phyloP scores from a whole-genome alignment of 352 stramenopile species.

The Globisporangium nagaii region DNA sequence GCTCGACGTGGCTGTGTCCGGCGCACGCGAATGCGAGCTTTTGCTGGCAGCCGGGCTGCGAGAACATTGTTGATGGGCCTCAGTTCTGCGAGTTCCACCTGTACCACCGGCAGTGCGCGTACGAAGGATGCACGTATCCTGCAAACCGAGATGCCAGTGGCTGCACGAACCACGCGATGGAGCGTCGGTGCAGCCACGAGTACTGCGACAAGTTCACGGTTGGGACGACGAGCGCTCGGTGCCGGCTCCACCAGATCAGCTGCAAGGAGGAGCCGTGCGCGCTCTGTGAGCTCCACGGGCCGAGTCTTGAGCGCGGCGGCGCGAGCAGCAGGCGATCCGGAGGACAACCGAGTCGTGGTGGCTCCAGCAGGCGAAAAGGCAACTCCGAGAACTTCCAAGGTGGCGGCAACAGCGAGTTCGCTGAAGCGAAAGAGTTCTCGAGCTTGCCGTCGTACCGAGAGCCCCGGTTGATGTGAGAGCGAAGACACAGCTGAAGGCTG shows the following conservation, averaged over 20 bases:
- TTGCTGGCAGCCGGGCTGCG: constrained; percentile 56
- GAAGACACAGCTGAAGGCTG: neutral
- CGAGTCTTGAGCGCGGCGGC: neutral
- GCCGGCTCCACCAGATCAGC: constrained; percentile 44
- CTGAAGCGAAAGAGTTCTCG: neutral
- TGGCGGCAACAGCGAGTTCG: neutral
- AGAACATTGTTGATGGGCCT: constrained; percentile 44
- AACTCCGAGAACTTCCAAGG: constrained; percentile 6
- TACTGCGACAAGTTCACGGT: constrained; percentile 62
- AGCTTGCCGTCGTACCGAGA: neutral
- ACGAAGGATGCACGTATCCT: constrained; percentile 43
- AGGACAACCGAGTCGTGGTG: neutral
- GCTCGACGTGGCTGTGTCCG: constrained; percentile 32
- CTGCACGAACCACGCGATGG: constrained; percentile 39
- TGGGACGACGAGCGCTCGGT: constrained; percentile 17
- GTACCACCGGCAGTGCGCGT: constrained; percentile 47
- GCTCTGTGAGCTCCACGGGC: constrained; percentile 37
- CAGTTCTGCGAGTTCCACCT: constrained; percentile 58
- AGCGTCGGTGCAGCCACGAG: constrained; percentile 42
- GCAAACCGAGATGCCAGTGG: constrained; percentile 27
- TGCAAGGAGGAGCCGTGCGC: constrained; percentile 43
- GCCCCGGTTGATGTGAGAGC: neutral
- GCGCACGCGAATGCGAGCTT: constrained; percentile 43
- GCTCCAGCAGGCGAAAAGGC: neutral
- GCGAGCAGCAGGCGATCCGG: neutral